Evolutionary conservation across 2,329 filamentous ascomycete species (phyloP), one percentile per base, ranked within the genome.

Genomic region (Ophiostoma fasciatum): DNA sequence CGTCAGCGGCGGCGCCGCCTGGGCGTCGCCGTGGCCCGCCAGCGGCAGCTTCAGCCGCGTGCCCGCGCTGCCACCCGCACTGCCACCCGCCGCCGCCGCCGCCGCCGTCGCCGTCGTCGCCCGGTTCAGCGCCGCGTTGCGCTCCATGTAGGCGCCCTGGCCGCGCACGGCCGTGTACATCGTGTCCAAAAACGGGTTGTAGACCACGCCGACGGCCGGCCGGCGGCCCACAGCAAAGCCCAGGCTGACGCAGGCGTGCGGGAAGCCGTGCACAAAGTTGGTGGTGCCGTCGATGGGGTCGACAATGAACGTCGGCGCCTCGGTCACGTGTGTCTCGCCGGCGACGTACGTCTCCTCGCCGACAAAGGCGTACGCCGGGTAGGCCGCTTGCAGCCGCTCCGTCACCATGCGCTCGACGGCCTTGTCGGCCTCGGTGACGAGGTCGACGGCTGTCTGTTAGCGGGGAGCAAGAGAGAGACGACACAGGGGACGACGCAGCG

Each of bases 271-370:
- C 31, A 87, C 70, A 50, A 88, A 85, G 64, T 87, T 87, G 34
- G 78, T 83, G 7, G 74, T 85, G 50, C 79, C 82, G 58, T 88
- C 82, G 47, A 88, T 85, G 30, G 82, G 82, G 53, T 88, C 82
- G 45, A 82, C 76, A 50, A 87, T 70, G 58, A 87, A 87, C 29
- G 82, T 88, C 2, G 82, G 81, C 13, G 66, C 66, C 21, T 64
- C 54, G 0, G 73, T 78, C 31, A 88, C 62, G 29, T 56, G 60
- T 42, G 64, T 62, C 25, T 65, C 59, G 47, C 79, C 79, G 1
- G 78, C 69, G 43, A 74, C 63, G 60, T 83, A 80, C 20, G 80
- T 84, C 58, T 88, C 81, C 52, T 83, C 79, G 51, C 79, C 79
- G 54, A 84, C 73, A 55, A 83, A 82, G 45, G 64, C 54, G 49